Conservation (phyloP, 768 basidiomycete genomes). For the Suillus subaureus region DNA sequence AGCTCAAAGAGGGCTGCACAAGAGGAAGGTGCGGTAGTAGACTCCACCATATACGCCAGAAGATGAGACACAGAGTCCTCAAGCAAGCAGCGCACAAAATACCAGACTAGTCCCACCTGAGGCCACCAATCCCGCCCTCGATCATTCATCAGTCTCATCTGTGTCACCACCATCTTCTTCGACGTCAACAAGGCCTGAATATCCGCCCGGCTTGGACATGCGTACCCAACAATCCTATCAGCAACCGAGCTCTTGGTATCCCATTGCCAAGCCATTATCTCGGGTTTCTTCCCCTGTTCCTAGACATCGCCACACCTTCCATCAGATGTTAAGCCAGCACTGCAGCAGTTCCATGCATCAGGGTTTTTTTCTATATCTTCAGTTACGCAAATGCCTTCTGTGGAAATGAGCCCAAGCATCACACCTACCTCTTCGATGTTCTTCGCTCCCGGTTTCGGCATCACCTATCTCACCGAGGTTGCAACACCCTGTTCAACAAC, state of each 20-base stretch:
- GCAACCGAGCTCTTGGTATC: neutral
- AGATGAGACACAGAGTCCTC: neutral
- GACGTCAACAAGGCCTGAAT: neutral
- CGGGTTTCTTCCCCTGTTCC: neutral
- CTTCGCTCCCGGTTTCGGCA: too few species aligned
- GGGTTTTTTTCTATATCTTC: neutral
- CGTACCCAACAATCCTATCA: neutral
- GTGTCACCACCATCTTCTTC: neutral
- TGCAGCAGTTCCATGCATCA: neutral
- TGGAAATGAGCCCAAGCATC: neutral
- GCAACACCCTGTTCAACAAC: neutral
- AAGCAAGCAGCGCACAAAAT: neutral
- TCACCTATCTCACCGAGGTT: neutral
- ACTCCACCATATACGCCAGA: neutral
- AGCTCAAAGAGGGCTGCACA: neutral
- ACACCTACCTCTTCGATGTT: neutral
- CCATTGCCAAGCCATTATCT: neutral
- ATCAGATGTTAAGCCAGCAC: too few species aligned
- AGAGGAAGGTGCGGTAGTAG: neutral
- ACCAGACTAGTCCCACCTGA: neutral
- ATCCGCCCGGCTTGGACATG: neutral
- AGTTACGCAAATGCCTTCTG: neutral
- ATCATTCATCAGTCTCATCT: neutral
- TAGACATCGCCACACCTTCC: neutral
- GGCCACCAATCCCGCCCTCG: neutral